Percentiles rank a stretch among this genome's conserved stretches.
These are phyloP conservation scores for Xylaria sp. DNA, from an alignment of 2,329 filamentous ascomycete genomes.

Conservation along the genomic window DNA sequence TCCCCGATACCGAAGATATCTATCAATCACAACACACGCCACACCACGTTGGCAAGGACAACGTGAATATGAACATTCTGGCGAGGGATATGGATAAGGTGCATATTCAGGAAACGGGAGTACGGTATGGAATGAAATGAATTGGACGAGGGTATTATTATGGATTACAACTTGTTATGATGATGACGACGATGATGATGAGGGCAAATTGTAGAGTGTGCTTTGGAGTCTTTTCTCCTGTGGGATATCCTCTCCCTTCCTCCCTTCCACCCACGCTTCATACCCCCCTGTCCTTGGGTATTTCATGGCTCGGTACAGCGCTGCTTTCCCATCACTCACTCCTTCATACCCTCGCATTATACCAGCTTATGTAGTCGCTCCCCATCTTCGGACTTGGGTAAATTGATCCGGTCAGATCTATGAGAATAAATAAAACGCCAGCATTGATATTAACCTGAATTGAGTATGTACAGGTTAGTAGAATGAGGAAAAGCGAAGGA, in stretches of 20 bases:
- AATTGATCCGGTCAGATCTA: background rate
- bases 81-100: constrained; percentile 39
- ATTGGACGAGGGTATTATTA: background rate
- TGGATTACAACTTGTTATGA: constrained; percentile 3
- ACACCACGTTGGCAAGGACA: background rate
- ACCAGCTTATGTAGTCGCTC: background rate
- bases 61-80: constrained; percentile 24
- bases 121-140: constrained; percentile 21
- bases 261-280: background rate
- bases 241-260: background rate
- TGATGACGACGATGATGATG: background rate
- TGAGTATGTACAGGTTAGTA: background rate
- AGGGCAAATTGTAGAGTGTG: background rate
- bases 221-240: background rate
- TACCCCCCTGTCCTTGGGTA: background rate
- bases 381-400: background rate
- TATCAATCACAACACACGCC: constrained; percentile 11
- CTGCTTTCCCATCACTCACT: background rate
- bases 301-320: background rate
- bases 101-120: constrained; percentile 27
- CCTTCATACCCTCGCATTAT: background rate
- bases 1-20: constrained; percentile 19
- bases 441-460: background rate
- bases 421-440: background rate
- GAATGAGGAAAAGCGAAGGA: background rate